Percentiles rank a stretch among this genome's conserved stretches.
Evolutionary conservation across 176 grass and related monocot genomes (phyloP).

Genomic region (Triticum aestivum): DNA sequence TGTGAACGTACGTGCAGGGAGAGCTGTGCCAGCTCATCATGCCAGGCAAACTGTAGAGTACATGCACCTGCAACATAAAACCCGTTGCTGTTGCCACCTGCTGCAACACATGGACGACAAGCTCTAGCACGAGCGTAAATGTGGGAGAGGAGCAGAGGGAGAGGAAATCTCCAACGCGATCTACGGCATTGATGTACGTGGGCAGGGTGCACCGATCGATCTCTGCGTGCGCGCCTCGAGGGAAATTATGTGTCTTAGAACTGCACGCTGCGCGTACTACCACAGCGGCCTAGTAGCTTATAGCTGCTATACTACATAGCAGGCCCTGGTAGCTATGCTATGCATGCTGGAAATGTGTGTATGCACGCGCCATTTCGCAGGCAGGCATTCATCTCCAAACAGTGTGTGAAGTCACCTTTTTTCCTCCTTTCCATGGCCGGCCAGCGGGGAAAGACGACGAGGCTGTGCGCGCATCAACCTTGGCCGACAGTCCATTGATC

Average conservation of each 20-base stretch:
- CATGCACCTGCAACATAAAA: neutral
- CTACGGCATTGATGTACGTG: slow-evolving; percentile 27
- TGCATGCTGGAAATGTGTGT: slow-evolving; percentile 20
- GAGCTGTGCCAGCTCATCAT: neutral
- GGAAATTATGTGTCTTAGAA: slow-evolving; percentile 46
- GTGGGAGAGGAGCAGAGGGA: neutral
- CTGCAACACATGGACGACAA: neutral
- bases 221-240: slow-evolving; percentile 35
- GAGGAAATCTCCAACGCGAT: slow-evolving; percentile 28
- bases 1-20: neutral
- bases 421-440: slow-evolving; percentile 30
- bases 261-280: slow-evolving; percentile 18
- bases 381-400: neutral
- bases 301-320: neutral
- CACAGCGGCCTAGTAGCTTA: neutral
- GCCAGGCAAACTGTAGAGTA: neutral
- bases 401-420: slow-evolving; percentile 28
- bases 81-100: neutral
- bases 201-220: neutral
- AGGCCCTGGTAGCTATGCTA: neutral
- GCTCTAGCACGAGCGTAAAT: slow-evolving; percentile 11
- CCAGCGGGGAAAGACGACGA: neutral
- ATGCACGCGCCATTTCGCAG: neutral
- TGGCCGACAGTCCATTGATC: neutral
- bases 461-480: slow-evolving; percentile 17